Percentiles rank a stretch among this genome's conserved stretches.
Conservation (phyloP, 805 yeast species). For the Suhomyces sp. region DNA sequence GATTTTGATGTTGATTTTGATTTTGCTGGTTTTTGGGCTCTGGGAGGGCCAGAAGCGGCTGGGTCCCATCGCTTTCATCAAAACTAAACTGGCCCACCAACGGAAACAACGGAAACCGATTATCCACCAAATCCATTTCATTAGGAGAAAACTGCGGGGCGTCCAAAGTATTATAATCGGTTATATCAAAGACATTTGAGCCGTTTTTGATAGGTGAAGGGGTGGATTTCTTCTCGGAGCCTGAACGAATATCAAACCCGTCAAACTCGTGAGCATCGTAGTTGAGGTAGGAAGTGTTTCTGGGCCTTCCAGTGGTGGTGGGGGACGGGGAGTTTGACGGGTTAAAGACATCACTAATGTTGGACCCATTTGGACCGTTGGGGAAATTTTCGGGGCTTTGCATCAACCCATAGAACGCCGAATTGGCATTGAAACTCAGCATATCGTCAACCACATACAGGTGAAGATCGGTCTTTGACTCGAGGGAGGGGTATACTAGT, state of each 20-base stretch:
- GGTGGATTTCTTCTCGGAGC: not conserved
- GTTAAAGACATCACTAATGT: not conserved
- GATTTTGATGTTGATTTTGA: not conserved
- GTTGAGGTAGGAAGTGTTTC: conserved; percentile 3
- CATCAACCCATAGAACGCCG: conserved; percentile 30
- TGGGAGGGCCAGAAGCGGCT: conserved; percentile 33
- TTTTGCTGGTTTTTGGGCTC: not conserved
- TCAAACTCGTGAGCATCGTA: not conserved
- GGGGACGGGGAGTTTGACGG: conserved; percentile 7
- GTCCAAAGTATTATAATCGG: not conserved
- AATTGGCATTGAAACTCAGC: conserved; percentile 27
- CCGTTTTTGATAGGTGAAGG: not conserved
- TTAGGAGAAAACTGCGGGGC: conserved; percentile 8
- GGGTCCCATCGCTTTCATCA: conserved; percentile 28
- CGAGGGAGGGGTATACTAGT: not conserved
- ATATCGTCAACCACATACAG: conserved; percentile 29
- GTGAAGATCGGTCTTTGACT: not conserved
- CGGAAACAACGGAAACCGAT: conserved; percentile 43
- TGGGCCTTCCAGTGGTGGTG: not conserved
- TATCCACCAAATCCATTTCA: conserved; percentile 26
- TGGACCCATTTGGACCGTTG: not conserved
- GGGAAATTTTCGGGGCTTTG: conserved; percentile 8
- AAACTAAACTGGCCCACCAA: conserved; percentile 38
- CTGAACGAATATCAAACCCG: not conserved
- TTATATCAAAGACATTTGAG: not conserved